Evolutionary conservation across 2,329 filamentous ascomycete genomes (phyloP), one percentile per base, ranked within the genome.

Genomic region (Pyrenochaeta sp.): DNA sequence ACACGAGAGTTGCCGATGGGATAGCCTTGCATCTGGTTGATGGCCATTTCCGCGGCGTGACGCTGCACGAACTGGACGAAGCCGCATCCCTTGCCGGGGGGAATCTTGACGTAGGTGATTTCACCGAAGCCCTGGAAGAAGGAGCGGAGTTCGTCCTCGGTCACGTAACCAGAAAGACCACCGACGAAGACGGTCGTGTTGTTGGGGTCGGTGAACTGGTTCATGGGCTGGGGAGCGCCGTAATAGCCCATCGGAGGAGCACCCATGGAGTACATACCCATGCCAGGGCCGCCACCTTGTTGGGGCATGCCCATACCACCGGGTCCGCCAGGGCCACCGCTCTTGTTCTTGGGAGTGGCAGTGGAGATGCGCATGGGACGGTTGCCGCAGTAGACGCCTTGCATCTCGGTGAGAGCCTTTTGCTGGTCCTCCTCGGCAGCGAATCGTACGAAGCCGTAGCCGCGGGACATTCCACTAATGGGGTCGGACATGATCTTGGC

Each of bases 21-120:
- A 72, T 99, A 99, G 50, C 94, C 94, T 77, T 99, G 94, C 94
- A 99, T 99, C 77, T 99, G 94, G 78, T 99, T 99, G 83, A 99
- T 99, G 60, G 94, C 94, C 94, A 99, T 99, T 79, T 99, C 94
- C 10, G 94, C 94, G 39, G 94, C 94, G 68, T 99, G 94, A 58
- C 94, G 91, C 78, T 99, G 94, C 44, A 99, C 94, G 64, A 99
- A 99, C 76, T 99, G 94, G 47, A 99, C 94, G 70, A 99, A 99
- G 45, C 94, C 94, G 68, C 94, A 99, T 61, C 94, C 94, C 84
- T 99, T 99, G 77, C 94, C 94, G 55, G 94, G 93, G 40, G 94
- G 94, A 47, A 99, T 99, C 86, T 99, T 99, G 79, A 99, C 94
- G 73, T 99, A 99, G 64, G 94, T 99, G 70, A 99, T 99, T 73